phyloP scores from a whole-genome alignment of 2,329 filamentous ascomycete genomes.

The Simplicillium sp. region DNA sequence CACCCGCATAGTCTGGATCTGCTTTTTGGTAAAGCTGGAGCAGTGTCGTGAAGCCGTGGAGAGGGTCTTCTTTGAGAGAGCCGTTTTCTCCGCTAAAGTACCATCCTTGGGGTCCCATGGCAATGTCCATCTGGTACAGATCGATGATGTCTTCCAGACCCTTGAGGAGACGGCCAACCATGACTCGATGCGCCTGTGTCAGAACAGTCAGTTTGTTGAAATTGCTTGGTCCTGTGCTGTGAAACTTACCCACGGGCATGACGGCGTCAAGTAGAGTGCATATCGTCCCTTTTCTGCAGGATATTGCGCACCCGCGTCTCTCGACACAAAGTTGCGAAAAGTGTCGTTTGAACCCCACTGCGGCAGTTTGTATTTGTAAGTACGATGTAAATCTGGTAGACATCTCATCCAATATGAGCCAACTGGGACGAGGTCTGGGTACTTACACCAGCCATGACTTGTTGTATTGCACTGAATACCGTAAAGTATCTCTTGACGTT shows the following conservation, averaged over 20 bases:
- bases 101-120: constrained; percentile 51
- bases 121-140: constrained; percentile 59
- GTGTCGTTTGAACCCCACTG: constrained; percentile 31
- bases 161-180: constrained; percentile 66
- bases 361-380: too few species aligned
- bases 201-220: background rate
- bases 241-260: constrained; percentile 49
- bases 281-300: constrained; percentile 52
- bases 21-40: constrained; percentile 62
- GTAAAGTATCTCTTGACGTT: too few species aligned
- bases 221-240: background rate
- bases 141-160: constrained; percentile 61
- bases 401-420: too few species aligned
- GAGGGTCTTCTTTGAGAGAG: constrained; percentile 43
- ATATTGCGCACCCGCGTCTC: constrained; percentile 38
- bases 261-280: constrained; percentile 49
- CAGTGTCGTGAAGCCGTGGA: constrained; percentile 58
- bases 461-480: too few species aligned
- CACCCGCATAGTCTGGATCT: constrained; percentile 56
- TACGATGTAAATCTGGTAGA: too few species aligned
- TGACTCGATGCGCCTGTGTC: constrained; percentile 55
- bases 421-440: too few species aligned
- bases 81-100: constrained; percentile 34
- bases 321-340: constrained; percentile 48
- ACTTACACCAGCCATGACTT: too few species aligned